Percentiles rank a stretch among this genome's conserved stretches.
phyloP scores from a whole-genome alignment of 805 yeast genomes.

The Ogataea minuta region DNA sequence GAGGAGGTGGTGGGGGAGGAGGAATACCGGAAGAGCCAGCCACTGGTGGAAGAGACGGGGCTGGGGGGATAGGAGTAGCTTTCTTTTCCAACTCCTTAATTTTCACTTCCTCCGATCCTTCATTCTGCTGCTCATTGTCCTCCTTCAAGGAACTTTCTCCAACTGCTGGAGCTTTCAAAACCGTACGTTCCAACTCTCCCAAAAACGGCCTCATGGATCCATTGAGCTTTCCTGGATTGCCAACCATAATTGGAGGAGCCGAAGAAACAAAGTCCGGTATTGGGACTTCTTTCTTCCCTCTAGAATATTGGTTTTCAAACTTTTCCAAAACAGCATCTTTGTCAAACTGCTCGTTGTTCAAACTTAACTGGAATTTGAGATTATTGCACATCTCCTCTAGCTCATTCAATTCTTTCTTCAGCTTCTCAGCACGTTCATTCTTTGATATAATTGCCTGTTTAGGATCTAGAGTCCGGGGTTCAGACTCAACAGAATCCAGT shows the following conservation, averaged over 20 bases:
- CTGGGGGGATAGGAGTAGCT: conserved; percentile 36
- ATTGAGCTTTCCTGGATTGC: conserved; percentile 21
- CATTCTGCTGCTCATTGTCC: background rate
- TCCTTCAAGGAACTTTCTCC: background rate
- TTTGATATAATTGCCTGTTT: conserved; percentile 16
- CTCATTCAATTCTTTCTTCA: conserved; percentile 24
- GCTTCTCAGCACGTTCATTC: conserved; percentile 18
- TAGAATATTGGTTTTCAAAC: conserved; percentile 30
- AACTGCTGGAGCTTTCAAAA: conserved; percentile 41
- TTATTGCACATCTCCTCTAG: conserved; percentile 29
- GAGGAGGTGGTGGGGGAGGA: conserved; percentile 26
- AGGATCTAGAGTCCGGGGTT: conserved; percentile 32
- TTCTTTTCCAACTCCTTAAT: background rate
- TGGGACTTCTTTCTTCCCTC: conserved; percentile 28
- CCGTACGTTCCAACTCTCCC: conserved; percentile 51
- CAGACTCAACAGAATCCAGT: conserved; percentile 1
- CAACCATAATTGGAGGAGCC: conserved; percentile 20
- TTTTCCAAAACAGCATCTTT: conserved; percentile 24
- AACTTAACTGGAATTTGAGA: conserved; percentile 27
- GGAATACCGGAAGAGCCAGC: conserved; percentile 5
- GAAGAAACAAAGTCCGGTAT: conserved; percentile 21
- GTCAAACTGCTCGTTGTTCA: conserved; percentile 23
- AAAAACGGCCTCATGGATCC: conserved; percentile 39
- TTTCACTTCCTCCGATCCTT: conserved; percentile 1
- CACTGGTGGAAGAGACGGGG: conserved; percentile 32